A percentile compares a stretch with the other conserved stretches of the same genome.
Evolutionary conservation across 140 eudicot genomes (phyloP).

Genomic region (Stevia rebaudiana): DNA sequence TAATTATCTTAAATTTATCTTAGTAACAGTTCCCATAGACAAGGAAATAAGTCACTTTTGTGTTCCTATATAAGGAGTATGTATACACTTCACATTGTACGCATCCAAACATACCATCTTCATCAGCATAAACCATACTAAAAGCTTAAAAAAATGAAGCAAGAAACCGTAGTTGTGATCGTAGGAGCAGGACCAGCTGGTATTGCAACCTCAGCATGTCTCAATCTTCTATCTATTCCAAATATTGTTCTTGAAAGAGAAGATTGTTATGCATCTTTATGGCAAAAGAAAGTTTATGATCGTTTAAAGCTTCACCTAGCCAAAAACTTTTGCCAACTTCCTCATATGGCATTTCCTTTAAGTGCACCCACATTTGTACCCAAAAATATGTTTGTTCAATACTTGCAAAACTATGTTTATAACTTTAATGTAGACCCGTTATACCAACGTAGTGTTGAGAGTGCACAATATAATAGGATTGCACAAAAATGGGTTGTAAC

Average conservation of each 20-base stretch:
- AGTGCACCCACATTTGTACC: constrained; percentile 44
- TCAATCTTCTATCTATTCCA: constrained; percentile 35
- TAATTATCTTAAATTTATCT: not conserved
- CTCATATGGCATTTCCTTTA: constrained; percentile 43
- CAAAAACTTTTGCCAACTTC: constrained; percentile 45
- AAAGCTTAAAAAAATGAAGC: constrained; percentile 25
- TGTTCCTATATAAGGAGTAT: constrained; percentile 18
- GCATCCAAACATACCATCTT: not conserved
- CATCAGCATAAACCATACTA: not conserved
- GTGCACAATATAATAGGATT: constrained; percentile 17
- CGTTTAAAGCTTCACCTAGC: constrained; percentile 55
- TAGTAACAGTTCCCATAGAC: not conserved
- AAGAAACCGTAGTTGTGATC: constrained; percentile 37
- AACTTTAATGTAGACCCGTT: constrained; percentile 26
- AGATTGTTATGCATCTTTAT: constrained; percentile 42
- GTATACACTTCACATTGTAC: not conserved
- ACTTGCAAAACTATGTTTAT: constrained; percentile 34
- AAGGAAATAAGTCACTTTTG: not conserved
- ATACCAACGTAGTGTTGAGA: constrained; percentile 20
- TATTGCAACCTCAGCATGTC: constrained; percentile 53
- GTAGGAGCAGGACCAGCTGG: constrained; percentile 69
- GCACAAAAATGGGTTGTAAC: constrained; percentile 26
- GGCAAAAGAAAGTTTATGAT: constrained; percentile 48
- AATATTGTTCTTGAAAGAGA: constrained; percentile 45
- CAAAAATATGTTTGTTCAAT: constrained; percentile 31